A percentile compares a stretch with the other conserved stretches of the same genome.
phyloP scores from a whole-genome alignment of 331 rosid species.

The Pyrus hybrid region DNA sequence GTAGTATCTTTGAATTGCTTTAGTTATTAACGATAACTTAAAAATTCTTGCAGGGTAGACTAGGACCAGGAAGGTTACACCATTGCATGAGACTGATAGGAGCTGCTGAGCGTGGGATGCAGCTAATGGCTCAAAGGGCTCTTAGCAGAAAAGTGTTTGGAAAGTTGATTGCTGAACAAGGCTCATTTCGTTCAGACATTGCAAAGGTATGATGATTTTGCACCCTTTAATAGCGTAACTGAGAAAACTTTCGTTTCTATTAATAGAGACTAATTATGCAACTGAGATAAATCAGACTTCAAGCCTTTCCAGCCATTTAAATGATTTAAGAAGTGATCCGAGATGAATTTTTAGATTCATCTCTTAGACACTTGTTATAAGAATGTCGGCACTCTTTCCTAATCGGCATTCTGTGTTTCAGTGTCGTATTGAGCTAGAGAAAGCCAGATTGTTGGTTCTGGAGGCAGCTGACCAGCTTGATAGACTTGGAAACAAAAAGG shows the following conservation, averaged over 20 bases:
- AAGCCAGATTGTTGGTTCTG: conserved; percentile 70
- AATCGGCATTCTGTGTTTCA: conserved; percentile 18
- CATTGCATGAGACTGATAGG: conserved; percentile 98
- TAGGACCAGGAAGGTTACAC: conserved; percentile 97
- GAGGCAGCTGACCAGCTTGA: conserved; percentile 97
- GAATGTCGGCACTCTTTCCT: background rate
- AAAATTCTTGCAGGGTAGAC: conserved; percentile 64
- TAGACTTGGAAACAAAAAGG: conserved; percentile 72
- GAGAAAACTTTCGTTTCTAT: background rate
- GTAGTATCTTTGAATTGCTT: background rate
- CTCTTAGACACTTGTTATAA: background rate
- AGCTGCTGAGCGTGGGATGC: conserved; percentile 90
- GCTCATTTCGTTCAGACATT: conserved; percentile 75
- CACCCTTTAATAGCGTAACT: background rate
- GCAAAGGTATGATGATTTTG: conserved; percentile 52
- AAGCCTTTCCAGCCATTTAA: background rate
- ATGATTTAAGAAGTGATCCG: background rate
- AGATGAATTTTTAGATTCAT: background rate
- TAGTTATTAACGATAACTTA: background rate
- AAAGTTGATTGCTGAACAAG: conserved; percentile 86
- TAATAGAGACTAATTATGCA: background rate
- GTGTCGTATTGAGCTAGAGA: conserved; percentile 95
- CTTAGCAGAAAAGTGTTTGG: conserved; percentile 76
- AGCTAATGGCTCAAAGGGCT: conserved; percentile 76
- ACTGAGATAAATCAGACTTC: background rate